These are phyloP conservation scores for Pinus albicaulis DNA, from an alignment of 75 land plant species.

Conservation along the genomic window DNA sequence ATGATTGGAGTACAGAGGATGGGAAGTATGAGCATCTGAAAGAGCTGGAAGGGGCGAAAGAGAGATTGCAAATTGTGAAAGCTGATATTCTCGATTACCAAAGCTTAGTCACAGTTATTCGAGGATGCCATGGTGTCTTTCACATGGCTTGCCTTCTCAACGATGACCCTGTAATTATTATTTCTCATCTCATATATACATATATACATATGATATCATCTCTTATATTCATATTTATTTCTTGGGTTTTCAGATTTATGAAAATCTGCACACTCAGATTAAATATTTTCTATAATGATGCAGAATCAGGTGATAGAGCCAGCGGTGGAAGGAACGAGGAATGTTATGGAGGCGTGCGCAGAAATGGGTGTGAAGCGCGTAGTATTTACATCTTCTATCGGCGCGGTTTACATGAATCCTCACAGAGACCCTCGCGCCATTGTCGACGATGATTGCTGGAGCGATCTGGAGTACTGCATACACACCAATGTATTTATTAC, in stretches of 20 bases:
- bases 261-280: background rate
- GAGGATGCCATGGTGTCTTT: slow-evolving; percentile 24
- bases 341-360: slow-evolving; percentile 34
- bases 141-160: slow-evolving; percentile 2
- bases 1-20: background rate
- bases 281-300: background rate
- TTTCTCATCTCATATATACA: no score
- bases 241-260: background rate
- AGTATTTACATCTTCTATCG: slow-evolving; percentile 51
- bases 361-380: slow-evolving; percentile 29
- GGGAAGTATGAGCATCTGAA: slow-evolving; percentile 6
- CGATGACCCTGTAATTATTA: background rate
- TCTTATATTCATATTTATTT: background rate
- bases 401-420: slow-evolving; percentile 43
- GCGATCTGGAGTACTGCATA: slow-evolving; percentile 41
- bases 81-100: slow-evolving; percentile 27
- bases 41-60: slow-evolving; percentile 9
- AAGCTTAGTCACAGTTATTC: slow-evolving; percentile 7
- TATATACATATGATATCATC: no score
- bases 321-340: slow-evolving; percentile 46
- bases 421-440: slow-evolving; percentile 11
- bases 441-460: slow-evolving; percentile 47
- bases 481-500: slow-evolving; percentile 22
- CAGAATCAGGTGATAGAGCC: slow-evolving; percentile 25
- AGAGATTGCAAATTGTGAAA: slow-evolving; percentile 14